Conservation (phyloP, 2,329 filamentous ascomycete genomes). For the Neophaeococcomyces mojaviensis region DNA sequence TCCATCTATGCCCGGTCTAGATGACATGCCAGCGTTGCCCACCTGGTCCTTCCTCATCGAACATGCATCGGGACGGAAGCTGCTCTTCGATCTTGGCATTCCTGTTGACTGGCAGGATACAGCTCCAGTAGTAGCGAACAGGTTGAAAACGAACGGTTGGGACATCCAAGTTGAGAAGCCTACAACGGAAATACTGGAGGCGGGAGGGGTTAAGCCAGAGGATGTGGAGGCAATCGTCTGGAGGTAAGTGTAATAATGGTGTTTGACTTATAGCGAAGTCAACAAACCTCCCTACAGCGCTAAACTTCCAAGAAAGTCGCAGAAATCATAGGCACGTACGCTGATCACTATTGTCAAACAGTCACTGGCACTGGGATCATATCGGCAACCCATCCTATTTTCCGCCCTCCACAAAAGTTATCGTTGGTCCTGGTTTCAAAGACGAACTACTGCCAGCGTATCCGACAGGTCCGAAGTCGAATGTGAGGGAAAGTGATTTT, state of each 20-base stretch:
- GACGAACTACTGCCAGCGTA: conserved; percentile 41
- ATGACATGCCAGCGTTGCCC: conserved; percentile 11
- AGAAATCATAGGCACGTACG: no score
- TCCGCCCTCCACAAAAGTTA: conserved; percentile 37
- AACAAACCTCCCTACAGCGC: no score
- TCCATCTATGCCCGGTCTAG: conserved; percentile 11
- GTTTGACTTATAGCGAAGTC: neutral
- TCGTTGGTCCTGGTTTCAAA: conserved; percentile 49
- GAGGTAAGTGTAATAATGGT: conserved; percentile 6
- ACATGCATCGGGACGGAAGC: conserved; percentile 6
- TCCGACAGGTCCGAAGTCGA: conserved; percentile 33
- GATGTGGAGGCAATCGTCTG: conserved; percentile 13
- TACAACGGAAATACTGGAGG: conserved; percentile 15
- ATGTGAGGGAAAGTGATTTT: conserved; percentile 31
- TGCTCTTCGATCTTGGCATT: conserved; percentile 29
- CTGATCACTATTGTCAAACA: neutral
- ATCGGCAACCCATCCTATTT: conserved; percentile 45
- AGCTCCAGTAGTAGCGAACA: conserved; percentile 10
- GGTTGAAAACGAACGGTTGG: conserved; percentile 12
- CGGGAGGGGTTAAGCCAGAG: conserved; percentile 9
- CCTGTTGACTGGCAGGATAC: conserved; percentile 26
- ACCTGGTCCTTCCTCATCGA: conserved; percentile 17
- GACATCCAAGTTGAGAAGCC: conserved; percentile 16
- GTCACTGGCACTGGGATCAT: conserved; percentile 35
- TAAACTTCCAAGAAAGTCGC: no score